Evolutionary conservation across 2,329 filamentous ascomycete species (phyloP).

Genomic region (Penicillium sp.): DNA sequence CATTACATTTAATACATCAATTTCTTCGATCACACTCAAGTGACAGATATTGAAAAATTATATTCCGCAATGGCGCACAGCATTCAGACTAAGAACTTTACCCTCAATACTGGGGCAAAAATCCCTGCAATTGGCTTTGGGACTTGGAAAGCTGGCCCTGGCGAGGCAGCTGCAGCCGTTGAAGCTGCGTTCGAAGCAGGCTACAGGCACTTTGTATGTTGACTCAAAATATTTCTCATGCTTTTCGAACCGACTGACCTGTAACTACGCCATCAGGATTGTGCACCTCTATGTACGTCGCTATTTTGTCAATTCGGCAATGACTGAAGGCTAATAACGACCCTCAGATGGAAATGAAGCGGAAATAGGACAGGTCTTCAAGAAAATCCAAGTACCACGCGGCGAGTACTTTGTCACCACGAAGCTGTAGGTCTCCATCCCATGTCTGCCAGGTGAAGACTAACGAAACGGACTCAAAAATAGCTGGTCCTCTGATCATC

Average conservation of each 20-base stretch:
- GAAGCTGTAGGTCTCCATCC: conserved; percentile 49
- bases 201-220: conserved; percentile 67
- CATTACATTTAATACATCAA: background rate
- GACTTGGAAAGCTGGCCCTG: conserved; percentile 57
- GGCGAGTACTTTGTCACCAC: conserved; percentile 63
- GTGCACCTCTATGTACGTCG: conserved; percentile 58
- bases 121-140: conserved; percentile 37
- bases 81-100: conserved; percentile 18
- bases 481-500: conserved; percentile 67
- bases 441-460: background rate
- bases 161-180: conserved; percentile 70
- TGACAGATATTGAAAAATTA: background rate
- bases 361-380: conserved; percentile 63
- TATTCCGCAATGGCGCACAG: background rate
- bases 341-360: conserved; percentile 54
- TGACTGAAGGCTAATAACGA: background rate
- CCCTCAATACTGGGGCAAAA: conserved; percentile 35
- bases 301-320: background rate
- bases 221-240: background rate
- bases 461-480: conserved; percentile 62
- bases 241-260: background rate
- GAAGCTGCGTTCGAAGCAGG: conserved; percentile 66
- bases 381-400: conserved; percentile 61
- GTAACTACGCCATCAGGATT: conserved; percentile 20
- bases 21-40: background rate